phyloP scores from a whole-genome alignment of 1,139 yeast genomes.

The Blastobotrys capitulatus region DNA sequence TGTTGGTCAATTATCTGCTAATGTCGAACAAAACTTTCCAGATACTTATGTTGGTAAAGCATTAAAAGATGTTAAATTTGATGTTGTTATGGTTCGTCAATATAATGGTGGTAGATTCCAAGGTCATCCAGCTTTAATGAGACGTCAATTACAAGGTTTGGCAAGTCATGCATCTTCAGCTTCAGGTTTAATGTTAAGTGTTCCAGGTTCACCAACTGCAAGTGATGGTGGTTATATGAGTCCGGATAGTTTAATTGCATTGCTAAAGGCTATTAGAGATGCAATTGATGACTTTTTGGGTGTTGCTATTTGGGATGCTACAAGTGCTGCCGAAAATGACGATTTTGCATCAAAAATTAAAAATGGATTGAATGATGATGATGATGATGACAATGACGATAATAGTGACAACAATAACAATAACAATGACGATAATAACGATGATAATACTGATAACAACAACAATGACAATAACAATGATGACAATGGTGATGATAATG shows the following conservation, averaged over 20 bases:
- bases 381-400: constrained; percentile 18
- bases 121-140: constrained; percentile 45
- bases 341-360: constrained; percentile 43
- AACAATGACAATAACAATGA: constrained; percentile 33
- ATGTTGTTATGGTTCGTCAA: constrained; percentile 87
- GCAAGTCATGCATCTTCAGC: constrained; percentile 55
- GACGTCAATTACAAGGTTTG: constrained; percentile 52
- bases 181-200: constrained; percentile 24
- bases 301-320: constrained; percentile 87
- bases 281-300: constrained; percentile 64
- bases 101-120: constrained; percentile 75
- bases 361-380: constrained; percentile 39
- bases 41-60: constrained; percentile 77
- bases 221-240: constrained; percentile 63
- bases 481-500: neutral
- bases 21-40: constrained; percentile 94
- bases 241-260: constrained; percentile 20
- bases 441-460: neutral
- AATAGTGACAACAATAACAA: neutral
- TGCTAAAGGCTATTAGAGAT: constrained; percentile 34
- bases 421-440: constrained; percentile 11
- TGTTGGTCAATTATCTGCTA: constrained; percentile 65
- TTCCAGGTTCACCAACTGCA: constrained; percentile 64
- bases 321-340: constrained; percentile 59
- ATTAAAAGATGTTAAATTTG: constrained; percentile 56